Base-by-base conservation (phyloP, 371 early-diverging fungal species). In the Apophysomyces variabilis region DNA sequence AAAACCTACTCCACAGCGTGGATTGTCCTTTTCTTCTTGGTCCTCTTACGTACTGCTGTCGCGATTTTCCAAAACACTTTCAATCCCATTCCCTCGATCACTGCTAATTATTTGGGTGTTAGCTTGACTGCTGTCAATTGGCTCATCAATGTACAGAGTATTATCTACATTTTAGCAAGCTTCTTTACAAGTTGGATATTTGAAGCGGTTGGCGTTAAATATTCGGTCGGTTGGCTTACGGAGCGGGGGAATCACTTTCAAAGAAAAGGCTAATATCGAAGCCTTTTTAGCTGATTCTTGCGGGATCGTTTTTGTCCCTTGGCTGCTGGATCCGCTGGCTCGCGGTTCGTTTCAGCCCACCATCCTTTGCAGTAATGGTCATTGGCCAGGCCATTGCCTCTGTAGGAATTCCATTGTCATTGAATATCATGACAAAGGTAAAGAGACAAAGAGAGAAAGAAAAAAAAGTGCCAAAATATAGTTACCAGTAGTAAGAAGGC, bases 321-420 rank as follows among this genome's bases (percentile, higher is more conserved):
- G 90, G 90, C 3, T 80, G 88, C n/a, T 82, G 85, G 77, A 72
- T 89, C 18, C 82, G 88, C 21, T 85, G 81, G 75, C 57, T 88
- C 26, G 81, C 85, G 59, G 78, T 85, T 36, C 78, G 67, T 56
- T 67, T 64, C 18, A 76, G 58, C 36, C 73, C 71, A 45, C 79
- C 78, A 26, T 77, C 73, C 38, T 82, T 70, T 76, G 74, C 82
- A 13, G 57, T 89, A 14, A 74, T 84, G 38, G 73, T 87, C 73
- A 13, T 85, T 38, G 90, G 90, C 1, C 90, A 90, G 66, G 69
- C 86, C 11, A 65, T 91, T 37, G 83, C 84, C 12, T 87, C 85
- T 8, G 58, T 84, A 14, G 85, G 86, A 16, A 80, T 84, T 50
- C 90, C 90, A 3, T 82, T 91, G 65, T 79, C 88, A 38, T 65